These are phyloP conservation scores for Thermomyces lanuginosus DNA, from an alignment of 2,329 filamentous ascomycete species.

Conservation along the genomic window DNA sequence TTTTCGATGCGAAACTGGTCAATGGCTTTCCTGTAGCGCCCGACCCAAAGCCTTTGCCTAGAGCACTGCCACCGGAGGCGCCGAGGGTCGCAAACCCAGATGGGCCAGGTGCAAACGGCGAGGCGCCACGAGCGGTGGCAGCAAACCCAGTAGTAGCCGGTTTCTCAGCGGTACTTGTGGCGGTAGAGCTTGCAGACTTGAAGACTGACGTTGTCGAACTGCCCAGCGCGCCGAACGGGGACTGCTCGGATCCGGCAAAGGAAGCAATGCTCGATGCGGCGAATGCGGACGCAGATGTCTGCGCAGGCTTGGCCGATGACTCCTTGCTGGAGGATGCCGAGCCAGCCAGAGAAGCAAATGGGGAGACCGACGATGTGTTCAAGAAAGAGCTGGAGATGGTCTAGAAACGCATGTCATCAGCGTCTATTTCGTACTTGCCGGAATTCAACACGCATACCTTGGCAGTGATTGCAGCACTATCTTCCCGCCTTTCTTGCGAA, in stretches of 20 bases:
- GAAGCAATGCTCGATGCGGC: constrained; percentile 52
- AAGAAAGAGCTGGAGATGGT: constrained; percentile 25
- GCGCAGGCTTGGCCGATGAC: constrained; percentile 10
- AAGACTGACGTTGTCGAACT: constrained; percentile 27
- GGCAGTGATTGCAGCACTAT: constrained; percentile 5
- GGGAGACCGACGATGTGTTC: constrained; percentile 27
- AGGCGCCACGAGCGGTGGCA: constrained; percentile 11
- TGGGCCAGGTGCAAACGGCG: constrained; percentile 16
- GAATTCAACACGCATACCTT: constrained; percentile 9
- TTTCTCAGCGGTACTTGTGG: constrained; percentile 7
- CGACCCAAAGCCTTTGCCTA: constrained; percentile 34
- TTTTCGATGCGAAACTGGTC: constrained; percentile 53
- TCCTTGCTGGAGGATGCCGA: constrained; percentile 9
- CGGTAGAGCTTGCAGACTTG: constrained; percentile 13
- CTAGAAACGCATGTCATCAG: constrained; percentile 10
- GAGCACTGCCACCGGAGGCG: constrained; percentile 18
- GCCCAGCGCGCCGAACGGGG: constrained; percentile 46
- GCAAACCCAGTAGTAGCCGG: constrained; percentile 16
- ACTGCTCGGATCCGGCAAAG: constrained; percentile 43
- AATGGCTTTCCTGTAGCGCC: constrained; percentile 34
- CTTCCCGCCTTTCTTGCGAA: constrained; percentile 20
- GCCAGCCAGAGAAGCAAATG: constrained; percentile 23
- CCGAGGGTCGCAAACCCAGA: constrained; percentile 25
- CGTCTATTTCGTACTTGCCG: constrained; percentile 1
- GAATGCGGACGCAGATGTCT: constrained; percentile 43